These are phyloP conservation scores for Ricinus communis DNA, from an alignment of 345 rosid genomes.

Conservation along the genomic window DNA sequence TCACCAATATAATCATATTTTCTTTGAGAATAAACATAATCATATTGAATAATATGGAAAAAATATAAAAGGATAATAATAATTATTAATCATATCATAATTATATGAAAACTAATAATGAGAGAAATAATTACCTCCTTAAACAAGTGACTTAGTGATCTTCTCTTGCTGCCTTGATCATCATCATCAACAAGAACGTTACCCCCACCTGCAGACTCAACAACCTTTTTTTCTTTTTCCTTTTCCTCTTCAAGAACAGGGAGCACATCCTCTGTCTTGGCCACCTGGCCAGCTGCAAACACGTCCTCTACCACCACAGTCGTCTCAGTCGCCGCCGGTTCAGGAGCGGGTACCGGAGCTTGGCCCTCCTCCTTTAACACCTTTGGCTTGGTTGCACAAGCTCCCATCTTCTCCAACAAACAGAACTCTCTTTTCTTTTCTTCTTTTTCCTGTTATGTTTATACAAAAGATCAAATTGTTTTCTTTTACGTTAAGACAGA, in stretches of 20 bases:
- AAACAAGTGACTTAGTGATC: conserved; percentile 44
- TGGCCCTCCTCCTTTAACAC: conserved; percentile 38
- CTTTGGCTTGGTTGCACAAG: conserved; percentile 52
- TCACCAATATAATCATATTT: no score
- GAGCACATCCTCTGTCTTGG: conserved; percentile 3
- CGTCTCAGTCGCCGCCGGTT: neutral
- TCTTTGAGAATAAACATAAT: no score
- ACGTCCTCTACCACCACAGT: conserved; percentile 18
- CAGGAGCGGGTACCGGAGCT: conserved; percentile 21
- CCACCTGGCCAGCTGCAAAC: conserved; percentile 5
- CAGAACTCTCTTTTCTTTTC: neutral
- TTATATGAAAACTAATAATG: no score
- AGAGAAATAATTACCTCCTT: conserved; percentile 27
- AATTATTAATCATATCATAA: neutral
- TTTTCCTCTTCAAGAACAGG: conserved; percentile 17
- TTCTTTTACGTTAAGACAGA: neutral
- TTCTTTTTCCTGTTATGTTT: neutral
- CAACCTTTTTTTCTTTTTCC: conserved; percentile 33
- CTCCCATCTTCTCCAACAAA: conserved; percentile 37
- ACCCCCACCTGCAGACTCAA: conserved; percentile 13
- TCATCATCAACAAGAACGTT: conserved; percentile 5
- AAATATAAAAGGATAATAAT: neutral
- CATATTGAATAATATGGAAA: no score
- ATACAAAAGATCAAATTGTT: neutral
- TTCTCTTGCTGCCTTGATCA: conserved; percentile 31